phyloP scores from a whole-genome alignment of 805 yeast species.

The Kodamaea sagamina region DNA sequence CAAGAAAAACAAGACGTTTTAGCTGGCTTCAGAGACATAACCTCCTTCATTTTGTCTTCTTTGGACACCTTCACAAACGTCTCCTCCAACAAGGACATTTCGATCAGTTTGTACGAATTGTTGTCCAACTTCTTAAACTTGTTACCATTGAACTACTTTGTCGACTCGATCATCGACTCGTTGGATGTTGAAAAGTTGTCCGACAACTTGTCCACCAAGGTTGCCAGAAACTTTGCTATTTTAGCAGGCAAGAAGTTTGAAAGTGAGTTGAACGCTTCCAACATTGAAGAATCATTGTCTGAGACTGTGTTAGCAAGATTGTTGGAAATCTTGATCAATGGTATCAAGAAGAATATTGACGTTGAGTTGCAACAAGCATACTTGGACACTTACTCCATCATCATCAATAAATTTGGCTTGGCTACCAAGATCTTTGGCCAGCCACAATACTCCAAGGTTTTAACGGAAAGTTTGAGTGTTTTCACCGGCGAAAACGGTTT shows the following conservation, averaged over 20 bases:
- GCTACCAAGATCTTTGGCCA: conserved; percentile 26
- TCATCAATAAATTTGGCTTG: conserved; percentile 63
- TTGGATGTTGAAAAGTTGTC: conserved; percentile 34
- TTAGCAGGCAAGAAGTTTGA: conserved; percentile 71
- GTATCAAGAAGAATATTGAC: conserved; percentile 37
- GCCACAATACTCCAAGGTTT: conserved; percentile 46
- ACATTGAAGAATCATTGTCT: conserved; percentile 45
- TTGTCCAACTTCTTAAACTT: conserved; percentile 65
- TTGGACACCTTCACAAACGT: conserved; percentile 37
- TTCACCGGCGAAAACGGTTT: conserved; percentile 56
- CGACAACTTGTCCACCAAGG: conserved; percentile 45
- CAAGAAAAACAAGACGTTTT: conserved; percentile 34
- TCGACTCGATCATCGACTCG: conserved; percentile 53
- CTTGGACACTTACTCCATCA: conserved; percentile 62
- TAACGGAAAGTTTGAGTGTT: conserved; percentile 51
- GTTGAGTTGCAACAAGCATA: conserved; percentile 65
- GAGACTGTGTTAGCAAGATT: conserved; percentile 53
- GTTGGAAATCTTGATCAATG: conserved; percentile 50
- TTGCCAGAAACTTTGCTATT: conserved; percentile 61
- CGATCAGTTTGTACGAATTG: conserved; percentile 51
- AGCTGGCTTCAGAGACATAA: conserved; percentile 32
- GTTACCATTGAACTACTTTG: conserved; percentile 75
- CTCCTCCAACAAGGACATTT: conserved; percentile 24
- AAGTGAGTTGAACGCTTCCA: conserved; percentile 49
- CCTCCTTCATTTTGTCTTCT: conserved; percentile 37